Base-by-base conservation (phyloP, 1,284 basidiomycete genomes). In the Rhodotorula sp. region DNA sequence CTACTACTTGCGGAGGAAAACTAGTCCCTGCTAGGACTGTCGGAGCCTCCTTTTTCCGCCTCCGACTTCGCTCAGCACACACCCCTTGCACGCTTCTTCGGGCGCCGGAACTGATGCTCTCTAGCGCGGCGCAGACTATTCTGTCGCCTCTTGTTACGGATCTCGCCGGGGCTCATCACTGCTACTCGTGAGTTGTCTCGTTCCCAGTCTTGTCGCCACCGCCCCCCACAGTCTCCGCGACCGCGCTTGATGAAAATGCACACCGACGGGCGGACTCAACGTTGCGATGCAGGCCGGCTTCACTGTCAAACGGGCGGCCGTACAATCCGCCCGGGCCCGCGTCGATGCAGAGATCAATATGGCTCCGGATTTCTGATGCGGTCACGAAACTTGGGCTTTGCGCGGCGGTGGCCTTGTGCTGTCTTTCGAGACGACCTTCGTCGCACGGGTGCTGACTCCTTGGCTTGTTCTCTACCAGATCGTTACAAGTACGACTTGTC, bases 201-300 rank as follows among this genome's bases (percentile, higher is more conserved):
- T 46, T 60, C 53, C 48, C 46, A 4, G 15, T 22, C 6, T 22
- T n/a, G 30, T 30, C 26, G 29, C 54, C 44, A 24, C n/a, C 22
- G 33, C 45, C 30, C 45, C 44, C 37, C 46, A 2, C 20, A n/a
- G 18, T 20, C 29, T 45, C 61, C n/a, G 29, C 30, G 22, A 17
- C 48, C 68, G 69, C 63, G 54, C 59, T 48, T 59, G 69, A 71
- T 67, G 69, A 65, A 65, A 65, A 42, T 51, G 58, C 63, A 20
- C 51, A 42, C 69, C 69, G 69, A 71, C 66, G 69, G 69, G 69
- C 69, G 69, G 69, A 64, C 69, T 71, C 42, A 45, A 71, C 48
- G 53, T 30, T 14, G 65, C 62, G 69, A 62, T 62, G 62, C 59
- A 55, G 44, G 62, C 62, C 62, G 62, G 46, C 66, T 64, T 57